Evolutionary conservation across 1,284 basidiomycete species (phyloP).

Genomic region (Malassezia psittaci): DNA sequence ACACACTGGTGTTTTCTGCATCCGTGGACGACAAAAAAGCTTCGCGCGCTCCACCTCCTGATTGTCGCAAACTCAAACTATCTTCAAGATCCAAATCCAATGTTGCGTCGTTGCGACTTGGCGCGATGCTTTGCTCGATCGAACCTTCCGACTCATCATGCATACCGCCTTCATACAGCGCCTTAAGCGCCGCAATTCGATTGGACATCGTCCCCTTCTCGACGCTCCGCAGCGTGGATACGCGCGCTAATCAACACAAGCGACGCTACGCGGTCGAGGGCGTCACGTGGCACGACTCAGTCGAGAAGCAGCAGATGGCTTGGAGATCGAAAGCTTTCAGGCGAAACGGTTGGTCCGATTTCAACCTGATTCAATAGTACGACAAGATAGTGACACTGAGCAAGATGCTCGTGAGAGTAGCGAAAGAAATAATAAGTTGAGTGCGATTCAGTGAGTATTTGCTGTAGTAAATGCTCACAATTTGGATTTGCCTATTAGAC

Average conservation of each 20-base stretch:
- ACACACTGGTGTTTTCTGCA: too few relatives aligned
- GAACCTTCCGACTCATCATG: slow-evolving; percentile 1
- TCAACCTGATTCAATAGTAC: too few relatives aligned
- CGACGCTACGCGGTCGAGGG: too few relatives aligned
- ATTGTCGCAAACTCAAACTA: not conserved
- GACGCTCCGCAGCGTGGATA: not conserved
- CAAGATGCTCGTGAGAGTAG: too few relatives aligned
- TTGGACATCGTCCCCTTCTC: slow-evolving; percentile 1
- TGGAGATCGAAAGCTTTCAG: too few relatives aligned
- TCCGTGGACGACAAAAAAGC: slow-evolving; percentile 1
- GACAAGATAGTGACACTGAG: too few relatives aligned
- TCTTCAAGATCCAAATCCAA: slow-evolving; percentile 8
- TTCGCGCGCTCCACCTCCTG: not conserved
- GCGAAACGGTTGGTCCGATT: too few relatives aligned
- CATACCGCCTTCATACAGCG: slow-evolving; percentile 9
- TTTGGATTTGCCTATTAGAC: too few relatives aligned
- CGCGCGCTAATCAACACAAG: slow-evolving; percentile 5
- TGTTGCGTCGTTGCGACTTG: not conserved
- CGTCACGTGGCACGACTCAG: not conserved
- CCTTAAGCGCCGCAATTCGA: slow-evolving; percentile 14
- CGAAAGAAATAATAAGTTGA: too few relatives aligned
- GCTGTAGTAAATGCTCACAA: too few relatives aligned
- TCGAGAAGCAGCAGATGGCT: not conserved
- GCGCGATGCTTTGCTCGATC: slow-evolving; percentile 9
- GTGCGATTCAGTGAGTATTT: too few relatives aligned